Conservation (phyloP, 345 rosid species). For the Ricinus communis region DNA sequence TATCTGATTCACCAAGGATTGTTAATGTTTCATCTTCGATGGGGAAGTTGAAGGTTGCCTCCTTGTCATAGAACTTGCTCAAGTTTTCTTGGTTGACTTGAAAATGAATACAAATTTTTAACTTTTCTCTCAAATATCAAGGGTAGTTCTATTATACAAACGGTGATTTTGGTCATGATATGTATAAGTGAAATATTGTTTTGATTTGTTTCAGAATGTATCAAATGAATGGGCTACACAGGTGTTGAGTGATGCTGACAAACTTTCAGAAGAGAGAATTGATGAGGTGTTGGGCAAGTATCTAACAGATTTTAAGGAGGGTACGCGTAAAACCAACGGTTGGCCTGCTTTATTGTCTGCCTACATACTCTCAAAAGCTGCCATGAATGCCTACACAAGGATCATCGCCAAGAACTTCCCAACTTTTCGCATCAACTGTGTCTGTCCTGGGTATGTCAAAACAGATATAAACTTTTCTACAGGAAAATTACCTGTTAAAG, state of each 20-base stretch:
- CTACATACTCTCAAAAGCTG: constrained; percentile 32
- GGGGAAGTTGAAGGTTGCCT: constrained; percentile 10
- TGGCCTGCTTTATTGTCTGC: constrained; percentile 26
- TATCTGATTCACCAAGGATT: constrained; percentile 28
- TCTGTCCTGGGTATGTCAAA: constrained; percentile 36
- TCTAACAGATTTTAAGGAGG: constrained; percentile 30
- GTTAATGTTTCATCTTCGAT: constrained; percentile 36
- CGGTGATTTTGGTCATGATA: background rate
- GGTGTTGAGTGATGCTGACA: constrained; percentile 23
- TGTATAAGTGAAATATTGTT: background rate
- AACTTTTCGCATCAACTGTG: constrained; percentile 22
- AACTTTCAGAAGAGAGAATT: constrained; percentile 33
- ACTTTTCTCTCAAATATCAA: too few relatives aligned
- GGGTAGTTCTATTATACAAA: too few relatives aligned
- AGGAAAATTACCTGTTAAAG: constrained; percentile 1
- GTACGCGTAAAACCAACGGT: constrained; percentile 23
- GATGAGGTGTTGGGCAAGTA: constrained; percentile 27
- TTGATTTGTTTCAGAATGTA: constrained; percentile 17
- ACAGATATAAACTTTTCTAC: constrained; percentile 25
- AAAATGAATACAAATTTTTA: too few relatives aligned
- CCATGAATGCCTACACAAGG: constrained; percentile 35
- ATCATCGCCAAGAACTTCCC: constrained; percentile 23
- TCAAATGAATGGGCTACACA: constrained; percentile 30
- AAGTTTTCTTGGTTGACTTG: too few relatives aligned
- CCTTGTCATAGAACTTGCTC: background rate